phyloP scores from a whole-genome alignment of 2,329 filamentous ascomycete genomes.

The Fusarium incarnatum region DNA sequence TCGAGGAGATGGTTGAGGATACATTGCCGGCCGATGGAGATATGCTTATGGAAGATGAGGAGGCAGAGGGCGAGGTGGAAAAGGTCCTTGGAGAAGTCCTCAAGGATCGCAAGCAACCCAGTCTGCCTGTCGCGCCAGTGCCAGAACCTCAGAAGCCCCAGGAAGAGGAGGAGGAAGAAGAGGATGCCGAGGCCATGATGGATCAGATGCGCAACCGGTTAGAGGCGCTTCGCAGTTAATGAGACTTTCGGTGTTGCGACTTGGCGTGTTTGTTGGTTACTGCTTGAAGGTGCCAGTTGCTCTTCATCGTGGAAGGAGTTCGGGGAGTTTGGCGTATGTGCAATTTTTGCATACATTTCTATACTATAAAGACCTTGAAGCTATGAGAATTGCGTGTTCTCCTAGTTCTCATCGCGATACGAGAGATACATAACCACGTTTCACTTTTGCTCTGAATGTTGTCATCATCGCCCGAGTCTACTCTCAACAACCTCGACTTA shows the following conservation, averaged over 20 bases:
- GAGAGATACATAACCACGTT: slow-evolving; percentile 2
- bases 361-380: slow-evolving; percentile 19
- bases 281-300: slow-evolving; percentile 16
- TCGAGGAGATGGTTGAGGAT: slow-evolving; percentile 97
- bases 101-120: slow-evolving; percentile 78
- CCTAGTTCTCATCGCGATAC: not conserved
- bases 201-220: slow-evolving; percentile 93
- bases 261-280: slow-evolving; percentile 4
- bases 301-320: slow-evolving; percentile 38
- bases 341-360: slow-evolving; percentile 34
- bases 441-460: not conserved
- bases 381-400: not conserved
- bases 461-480: not conserved
- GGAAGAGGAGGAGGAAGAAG: slow-evolving; percentile 70
- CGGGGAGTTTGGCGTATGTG: slow-evolving; percentile 36
- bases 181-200: slow-evolving; percentile 89
- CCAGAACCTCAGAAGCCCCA: slow-evolving; percentile 64
- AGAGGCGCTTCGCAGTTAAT: slow-evolving; percentile 87
- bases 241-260: not conserved
- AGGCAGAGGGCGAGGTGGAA: slow-evolving; percentile 85
- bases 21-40: slow-evolving; percentile 80
- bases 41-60: slow-evolving; percentile 79
- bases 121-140: slow-evolving; percentile 66
- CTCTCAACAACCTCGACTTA: not conserved
- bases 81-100: slow-evolving; percentile 93